A percentile compares a stretch with the other conserved stretches of the same genome.
Conservation (phyloP, 2,329 filamentous ascomycete genomes). For the Fusarium nanum region DNA sequence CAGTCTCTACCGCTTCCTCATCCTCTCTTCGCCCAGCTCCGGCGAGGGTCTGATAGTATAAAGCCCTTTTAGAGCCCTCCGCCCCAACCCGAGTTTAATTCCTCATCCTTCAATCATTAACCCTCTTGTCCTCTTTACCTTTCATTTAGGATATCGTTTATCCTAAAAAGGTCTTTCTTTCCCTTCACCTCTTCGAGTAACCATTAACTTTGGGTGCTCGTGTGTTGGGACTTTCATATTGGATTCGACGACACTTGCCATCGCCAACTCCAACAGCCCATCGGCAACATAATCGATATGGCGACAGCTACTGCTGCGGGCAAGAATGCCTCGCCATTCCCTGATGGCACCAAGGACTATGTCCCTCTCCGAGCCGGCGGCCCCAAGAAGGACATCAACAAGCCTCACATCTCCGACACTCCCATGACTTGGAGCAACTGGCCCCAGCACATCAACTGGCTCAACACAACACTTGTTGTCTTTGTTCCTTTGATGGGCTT, state of each 20-base stretch:
- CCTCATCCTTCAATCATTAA: slow-evolving; percentile 27
- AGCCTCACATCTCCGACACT: slow-evolving; percentile 81
- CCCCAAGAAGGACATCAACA: slow-evolving; percentile 45
- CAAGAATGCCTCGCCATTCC: slow-evolving; percentile 54
- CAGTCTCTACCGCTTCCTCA: slow-evolving; percentile 34
- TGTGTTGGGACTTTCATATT: slow-evolving; percentile 27
- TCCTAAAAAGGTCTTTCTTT: slow-evolving; percentile 30
- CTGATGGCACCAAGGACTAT: slow-evolving; percentile 68
- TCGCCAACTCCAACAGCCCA: slow-evolving; percentile 2
- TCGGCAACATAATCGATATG: slow-evolving; percentile 41
- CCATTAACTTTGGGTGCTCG: slow-evolving; percentile 36
- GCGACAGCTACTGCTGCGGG: slow-evolving; percentile 56
- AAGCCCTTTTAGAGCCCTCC: slow-evolving; percentile 46
- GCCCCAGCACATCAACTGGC: slow-evolving; percentile 94
- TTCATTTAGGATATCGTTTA: slow-evolving; percentile 35
- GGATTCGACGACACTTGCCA: slow-evolving; percentile 32
- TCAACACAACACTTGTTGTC: slow-evolving; percentile 86
- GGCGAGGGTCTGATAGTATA: slow-evolving; percentile 44
- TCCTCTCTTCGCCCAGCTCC: slow-evolving; percentile 36
- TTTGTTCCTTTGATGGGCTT: slow-evolving; percentile 80
- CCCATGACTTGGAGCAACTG: slow-evolving; percentile 85
- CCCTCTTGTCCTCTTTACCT: slow-evolving; percentile 4
- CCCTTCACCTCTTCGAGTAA: slow-evolving; percentile 32
- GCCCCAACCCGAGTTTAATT: slow-evolving; percentile 34
- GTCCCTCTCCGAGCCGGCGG: slow-evolving; percentile 57